Conservation (phyloP, 2,329 filamentous ascomycete genomes). For the Trichoderma oligosporum region DNA sequence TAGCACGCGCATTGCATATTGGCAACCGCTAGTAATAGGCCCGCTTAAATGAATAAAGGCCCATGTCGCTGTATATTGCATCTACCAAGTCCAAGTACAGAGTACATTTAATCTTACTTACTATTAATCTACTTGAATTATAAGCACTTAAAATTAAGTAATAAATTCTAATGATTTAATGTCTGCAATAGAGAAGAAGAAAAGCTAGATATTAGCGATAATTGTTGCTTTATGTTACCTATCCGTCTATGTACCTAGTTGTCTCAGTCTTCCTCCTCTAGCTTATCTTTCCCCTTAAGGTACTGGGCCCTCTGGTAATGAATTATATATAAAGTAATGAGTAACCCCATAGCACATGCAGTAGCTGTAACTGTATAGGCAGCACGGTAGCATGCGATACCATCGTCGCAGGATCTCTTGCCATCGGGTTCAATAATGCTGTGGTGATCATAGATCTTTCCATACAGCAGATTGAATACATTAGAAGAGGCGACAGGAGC, state of each 20-base stretch:
- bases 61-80: too few relatives aligned
- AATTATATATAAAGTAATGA: conserved; percentile 68
- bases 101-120: not conserved
- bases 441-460: conserved; percentile 75
- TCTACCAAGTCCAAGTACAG: too few relatives aligned
- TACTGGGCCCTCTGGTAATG: conserved; percentile 49
- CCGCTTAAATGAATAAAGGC: conserved; percentile 4
- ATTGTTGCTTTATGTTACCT: not conserved
- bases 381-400: conserved; percentile 72
- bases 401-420: conserved; percentile 70
- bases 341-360: conserved; percentile 65
- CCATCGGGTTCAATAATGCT: conserved; percentile 65
- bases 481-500: conserved; percentile 85
- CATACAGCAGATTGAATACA: conserved; percentile 89
- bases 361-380: conserved; percentile 78
- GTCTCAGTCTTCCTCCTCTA: conserved; percentile 16
- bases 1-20: conserved; percentile 3
- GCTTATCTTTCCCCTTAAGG: conserved; percentile 31
- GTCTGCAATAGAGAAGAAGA: not conserved
- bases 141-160: not conserved
- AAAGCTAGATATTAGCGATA: too few relatives aligned
- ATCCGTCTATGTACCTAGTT: not conserved
- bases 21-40: not conserved
- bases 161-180: not conserved
- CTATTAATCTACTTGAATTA: too few relatives aligned